Evolutionary conservation across 495 filamentous ascomycete species (phyloP).

Genomic region (Penicillium mononematosum): DNA sequence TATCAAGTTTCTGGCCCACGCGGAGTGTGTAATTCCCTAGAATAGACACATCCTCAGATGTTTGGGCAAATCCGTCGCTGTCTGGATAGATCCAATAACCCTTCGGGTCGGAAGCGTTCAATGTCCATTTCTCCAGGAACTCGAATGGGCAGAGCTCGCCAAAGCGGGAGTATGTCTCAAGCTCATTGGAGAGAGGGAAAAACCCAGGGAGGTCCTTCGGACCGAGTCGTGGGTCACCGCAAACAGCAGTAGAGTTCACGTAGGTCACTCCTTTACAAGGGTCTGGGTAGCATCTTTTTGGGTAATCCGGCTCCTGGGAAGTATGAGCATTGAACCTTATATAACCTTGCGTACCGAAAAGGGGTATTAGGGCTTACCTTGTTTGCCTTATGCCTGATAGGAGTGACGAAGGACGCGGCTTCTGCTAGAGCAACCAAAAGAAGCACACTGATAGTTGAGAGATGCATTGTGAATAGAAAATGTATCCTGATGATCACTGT

Average conservation of each 20-base stretch:
- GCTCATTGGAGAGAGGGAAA: conserved; percentile 38
- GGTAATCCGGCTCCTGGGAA: conserved; percentile 11
- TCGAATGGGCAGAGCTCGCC: conserved; percentile 47
- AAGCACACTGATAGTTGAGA: background rate
- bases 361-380: background rate
- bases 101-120: conserved; percentile 24
- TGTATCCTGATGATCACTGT: background rate
- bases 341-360: background rate
- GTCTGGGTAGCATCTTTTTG: conserved; percentile 23
- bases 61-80: conserved; percentile 42
- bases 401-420: background rate
- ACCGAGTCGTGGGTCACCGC: conserved; percentile 53
- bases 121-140: conserved; percentile 48
- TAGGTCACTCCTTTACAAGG: conserved; percentile 44
- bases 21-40: conserved; percentile 45
- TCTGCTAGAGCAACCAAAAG: conserved; percentile 2
- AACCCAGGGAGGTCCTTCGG: conserved; percentile 40
- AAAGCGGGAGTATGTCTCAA: conserved; percentile 46
- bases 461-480: conserved; percentile 2
- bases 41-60: conserved; percentile 35
- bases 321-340: background rate
- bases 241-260: conserved; percentile 42
- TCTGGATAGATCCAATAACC: conserved; percentile 41
- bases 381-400: background rate
- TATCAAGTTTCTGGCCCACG: conserved; percentile 50